Conservation (phyloP, 176 grass and related monocot species). For the Thinopyrum elongatum region DNA sequence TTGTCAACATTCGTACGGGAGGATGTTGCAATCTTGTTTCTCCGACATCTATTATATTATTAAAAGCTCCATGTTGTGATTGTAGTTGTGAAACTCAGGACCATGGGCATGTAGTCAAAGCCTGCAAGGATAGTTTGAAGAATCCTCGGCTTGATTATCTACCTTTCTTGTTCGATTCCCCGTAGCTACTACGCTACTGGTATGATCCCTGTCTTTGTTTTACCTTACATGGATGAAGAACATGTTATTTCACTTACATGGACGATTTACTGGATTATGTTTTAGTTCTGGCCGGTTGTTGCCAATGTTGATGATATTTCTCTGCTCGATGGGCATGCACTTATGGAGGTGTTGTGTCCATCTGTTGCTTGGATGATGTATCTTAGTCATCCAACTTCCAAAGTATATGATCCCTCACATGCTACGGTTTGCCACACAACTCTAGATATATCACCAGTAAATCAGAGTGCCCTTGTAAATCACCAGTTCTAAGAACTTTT, state of each 20-base stretch:
- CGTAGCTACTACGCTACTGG: conserved; percentile 71
- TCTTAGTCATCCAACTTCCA: conserved; percentile 60
- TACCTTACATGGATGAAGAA: background rate
- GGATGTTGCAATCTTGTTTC: too few relatives aligned
- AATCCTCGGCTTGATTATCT: conserved; percentile 78
- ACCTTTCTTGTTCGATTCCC: conserved; percentile 81
- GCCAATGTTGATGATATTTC: background rate
- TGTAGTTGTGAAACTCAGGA: too few relatives aligned
- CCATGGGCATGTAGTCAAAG: conserved; percentile 74
- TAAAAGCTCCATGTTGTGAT: too few relatives aligned
- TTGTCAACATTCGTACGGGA: too few relatives aligned
- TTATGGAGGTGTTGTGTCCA: conserved; percentile 77
- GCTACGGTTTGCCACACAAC: conserved; percentile 73
- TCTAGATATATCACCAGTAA: conserved; percentile 14
- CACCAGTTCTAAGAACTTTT: conserved; percentile 7
- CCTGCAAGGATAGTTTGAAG: conserved; percentile 82
- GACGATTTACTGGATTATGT: background rate
- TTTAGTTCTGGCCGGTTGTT: background rate
- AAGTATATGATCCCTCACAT: conserved; percentile 92
- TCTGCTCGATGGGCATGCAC: conserved; percentile 65
- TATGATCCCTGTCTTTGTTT: conserved; percentile 15
- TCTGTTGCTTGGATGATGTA: conserved; percentile 86
- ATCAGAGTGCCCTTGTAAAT: background rate
- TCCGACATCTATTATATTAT: too few relatives aligned
- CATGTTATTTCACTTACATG: background rate